Percentiles rank a stretch among this genome's conserved stretches.
phyloP scores from a whole-genome alignment of 2,329 filamentous ascomycete species.

The Fonsecaea nubica region DNA sequence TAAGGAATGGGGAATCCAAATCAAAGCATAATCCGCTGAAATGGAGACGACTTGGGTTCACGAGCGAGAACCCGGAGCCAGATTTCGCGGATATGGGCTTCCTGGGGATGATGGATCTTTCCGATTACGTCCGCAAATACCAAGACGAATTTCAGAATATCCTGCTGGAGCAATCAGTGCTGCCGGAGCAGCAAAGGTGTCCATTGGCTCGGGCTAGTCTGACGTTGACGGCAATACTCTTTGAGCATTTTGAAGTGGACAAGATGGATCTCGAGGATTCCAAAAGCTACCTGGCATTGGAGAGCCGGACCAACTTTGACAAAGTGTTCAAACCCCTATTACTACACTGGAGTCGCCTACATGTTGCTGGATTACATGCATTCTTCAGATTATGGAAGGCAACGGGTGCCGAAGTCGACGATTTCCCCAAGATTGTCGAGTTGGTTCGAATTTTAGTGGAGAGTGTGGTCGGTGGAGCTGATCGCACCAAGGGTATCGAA shows the following conservation, averaged over 20 bases:
- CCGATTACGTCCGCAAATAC: conserved; percentile 89
- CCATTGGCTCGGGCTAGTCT: conserved; percentile 87
- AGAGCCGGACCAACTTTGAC: conserved; percentile 79
- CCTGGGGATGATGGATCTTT: conserved; percentile 95
- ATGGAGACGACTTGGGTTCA: conserved; percentile 90
- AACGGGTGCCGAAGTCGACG: conserved; percentile 80
- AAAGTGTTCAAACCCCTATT: conserved; percentile 84
- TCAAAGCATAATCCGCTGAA: conserved; percentile 84
- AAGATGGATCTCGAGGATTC: conserved; percentile 79
- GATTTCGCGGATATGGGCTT: conserved; percentile 90
- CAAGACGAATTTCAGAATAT: conserved; percentile 93
- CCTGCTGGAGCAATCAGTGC: conserved; percentile 83
- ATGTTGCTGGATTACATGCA: conserved; percentile 81
- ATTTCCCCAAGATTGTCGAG: conserved; percentile 93
- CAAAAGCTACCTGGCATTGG: conserved; percentile 75
- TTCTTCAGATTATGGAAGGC: conserved; percentile 94
- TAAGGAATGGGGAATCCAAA: conserved; percentile 49
- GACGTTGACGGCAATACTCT: conserved; percentile 84
- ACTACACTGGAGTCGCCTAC: conserved; percentile 89
- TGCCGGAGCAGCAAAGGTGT: conserved; percentile 74
- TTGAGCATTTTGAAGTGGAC: conserved; percentile 95
- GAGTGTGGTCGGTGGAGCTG: conserved; percentile 82
- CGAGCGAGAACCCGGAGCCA: conserved; percentile 81
- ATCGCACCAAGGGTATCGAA: conserved; percentile 79
- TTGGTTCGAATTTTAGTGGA: conserved; percentile 88